phyloP scores from a whole-genome alignment of 441 rosid species.

The Gossypium davidsonii region DNA sequence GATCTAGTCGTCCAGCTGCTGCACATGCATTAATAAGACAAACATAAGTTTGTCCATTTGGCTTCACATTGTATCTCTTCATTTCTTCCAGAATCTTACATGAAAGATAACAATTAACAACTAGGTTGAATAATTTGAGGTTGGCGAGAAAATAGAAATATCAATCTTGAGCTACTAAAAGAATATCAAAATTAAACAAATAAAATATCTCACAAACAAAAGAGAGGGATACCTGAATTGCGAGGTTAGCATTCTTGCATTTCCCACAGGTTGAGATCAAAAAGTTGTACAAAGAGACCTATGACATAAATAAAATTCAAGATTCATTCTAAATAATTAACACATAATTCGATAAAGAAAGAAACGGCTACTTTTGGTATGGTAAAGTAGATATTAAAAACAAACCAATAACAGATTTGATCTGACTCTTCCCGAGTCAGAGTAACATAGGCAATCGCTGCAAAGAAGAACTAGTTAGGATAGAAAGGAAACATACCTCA shows the following conservation, averaged over 20 bases:
- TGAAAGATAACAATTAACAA: constrained; percentile 13
- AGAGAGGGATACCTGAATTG: constrained; percentile 45
- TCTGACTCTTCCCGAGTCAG: not conserved
- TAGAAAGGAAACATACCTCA: constrained; percentile 42
- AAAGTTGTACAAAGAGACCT: constrained; percentile 77
- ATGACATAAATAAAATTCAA: constrained; percentile 9
- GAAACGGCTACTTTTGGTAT: not conserved
- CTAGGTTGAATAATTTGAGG: not conserved
- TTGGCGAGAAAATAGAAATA: not conserved
- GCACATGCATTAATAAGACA: constrained; percentile 88
- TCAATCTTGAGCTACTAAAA: not conserved
- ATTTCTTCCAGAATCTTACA: constrained; percentile 79
- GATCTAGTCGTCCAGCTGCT: constrained; percentile 70
- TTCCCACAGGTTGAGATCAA: constrained; percentile 88
- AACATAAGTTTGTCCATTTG: constrained; percentile 77
- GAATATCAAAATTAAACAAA: not conserved
- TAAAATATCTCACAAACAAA: not conserved
- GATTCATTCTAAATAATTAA: not conserved
- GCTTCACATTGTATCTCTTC: constrained; percentile 84
- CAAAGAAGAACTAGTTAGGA: not conserved
- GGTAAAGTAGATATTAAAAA: not conserved
- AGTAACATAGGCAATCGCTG: not conserved
- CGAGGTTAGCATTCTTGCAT: constrained; percentile 69
- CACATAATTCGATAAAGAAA: not conserved
- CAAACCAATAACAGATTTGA: not conserved